Conservation (phyloP, 2,329 filamentous ascomycete species). For the Colletotrichum sp. region DNA sequence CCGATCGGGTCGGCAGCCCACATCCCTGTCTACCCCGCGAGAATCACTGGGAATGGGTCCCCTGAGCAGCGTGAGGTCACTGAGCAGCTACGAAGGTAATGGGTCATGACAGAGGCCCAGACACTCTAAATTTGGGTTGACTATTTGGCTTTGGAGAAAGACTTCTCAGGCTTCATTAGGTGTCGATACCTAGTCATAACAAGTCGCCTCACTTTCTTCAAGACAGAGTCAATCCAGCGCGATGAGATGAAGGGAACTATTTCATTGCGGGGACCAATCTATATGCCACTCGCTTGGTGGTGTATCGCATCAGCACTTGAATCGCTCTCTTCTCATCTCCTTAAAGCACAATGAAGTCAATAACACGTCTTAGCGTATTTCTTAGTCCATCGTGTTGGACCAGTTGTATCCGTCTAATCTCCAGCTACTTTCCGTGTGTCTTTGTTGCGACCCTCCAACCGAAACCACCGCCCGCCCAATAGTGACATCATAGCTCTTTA, state of each 20-base stretch:
- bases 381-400: background rate
- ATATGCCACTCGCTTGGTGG: background rate
- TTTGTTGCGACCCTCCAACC: background rate
- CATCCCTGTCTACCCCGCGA: constrained; percentile 16
- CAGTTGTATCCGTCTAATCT: background rate
- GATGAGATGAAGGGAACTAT: background rate
- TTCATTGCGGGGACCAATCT: background rate
- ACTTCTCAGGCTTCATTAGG: background rate
- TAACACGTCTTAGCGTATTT: background rate
- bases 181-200: background rate
- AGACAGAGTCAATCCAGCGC: background rate
- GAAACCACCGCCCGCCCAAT: background rate
- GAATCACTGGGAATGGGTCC: background rate
- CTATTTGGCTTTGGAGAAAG: background rate
- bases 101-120: background rate
- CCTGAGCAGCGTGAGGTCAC: constrained; percentile 10
- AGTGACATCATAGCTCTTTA: constrained; percentile 1
- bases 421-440: background rate
- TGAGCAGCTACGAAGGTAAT: background rate
- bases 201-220: background rate
- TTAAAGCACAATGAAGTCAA: background rate
- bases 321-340: background rate
- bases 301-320: background rate
- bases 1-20: background rate
- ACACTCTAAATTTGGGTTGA: background rate